phyloP scores from a whole-genome alignment of 2,329 filamentous ascomycete genomes.

The Pseudocercospora fuligena region DNA sequence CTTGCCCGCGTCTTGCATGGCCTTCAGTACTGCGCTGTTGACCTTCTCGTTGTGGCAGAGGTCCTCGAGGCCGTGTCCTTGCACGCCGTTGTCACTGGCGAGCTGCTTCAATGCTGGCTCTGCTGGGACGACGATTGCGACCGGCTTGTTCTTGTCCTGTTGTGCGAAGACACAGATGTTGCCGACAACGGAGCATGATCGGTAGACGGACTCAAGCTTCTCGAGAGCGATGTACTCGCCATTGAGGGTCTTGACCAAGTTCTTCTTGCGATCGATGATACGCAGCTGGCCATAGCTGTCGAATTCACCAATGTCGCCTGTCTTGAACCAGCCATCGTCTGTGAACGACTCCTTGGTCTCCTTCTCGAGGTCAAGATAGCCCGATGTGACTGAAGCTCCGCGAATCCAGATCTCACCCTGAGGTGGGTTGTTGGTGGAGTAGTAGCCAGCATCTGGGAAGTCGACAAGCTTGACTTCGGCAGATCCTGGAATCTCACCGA shows the following conservation, averaged over 20 bases:
- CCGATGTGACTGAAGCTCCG: constrained; percentile 73
- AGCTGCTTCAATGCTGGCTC: constrained; percentile 62
- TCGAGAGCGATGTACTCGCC: constrained; percentile 97
- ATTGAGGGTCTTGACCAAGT: constrained; percentile 91
- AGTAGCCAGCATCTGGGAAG: constrained; percentile 86
- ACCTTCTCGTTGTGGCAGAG: constrained; percentile 72
- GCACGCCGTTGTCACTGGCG: constrained; percentile 62
- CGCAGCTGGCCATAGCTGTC: constrained; percentile 77
- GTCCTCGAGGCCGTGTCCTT: constrained; percentile 65
- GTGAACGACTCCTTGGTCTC: constrained; percentile 80
- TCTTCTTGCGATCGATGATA: constrained; percentile 97
- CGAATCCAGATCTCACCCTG: constrained; percentile 94
- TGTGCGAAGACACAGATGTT: constrained; percentile 91
- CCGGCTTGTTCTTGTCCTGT: constrained; percentile 72
- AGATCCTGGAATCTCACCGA: constrained; percentile 77
- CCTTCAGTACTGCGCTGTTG: constrained; percentile 68
- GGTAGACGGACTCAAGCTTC: constrained; percentile 90
- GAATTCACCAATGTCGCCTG: constrained; percentile 92
- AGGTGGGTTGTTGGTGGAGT: constrained; percentile 71
- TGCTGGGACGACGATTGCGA: constrained; percentile 76
- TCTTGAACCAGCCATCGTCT: constrained; percentile 93
- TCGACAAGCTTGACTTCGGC: constrained; percentile 93
- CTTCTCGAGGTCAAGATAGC: constrained; percentile 84
- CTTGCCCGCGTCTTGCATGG: constrained; percentile 68
- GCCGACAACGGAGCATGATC: constrained; percentile 74